Percentiles rank a stretch among this genome's conserved stretches.
Conservation (phyloP, 2,329 filamentous ascomycete species). For the Tolypocladium tundrense region DNA sequence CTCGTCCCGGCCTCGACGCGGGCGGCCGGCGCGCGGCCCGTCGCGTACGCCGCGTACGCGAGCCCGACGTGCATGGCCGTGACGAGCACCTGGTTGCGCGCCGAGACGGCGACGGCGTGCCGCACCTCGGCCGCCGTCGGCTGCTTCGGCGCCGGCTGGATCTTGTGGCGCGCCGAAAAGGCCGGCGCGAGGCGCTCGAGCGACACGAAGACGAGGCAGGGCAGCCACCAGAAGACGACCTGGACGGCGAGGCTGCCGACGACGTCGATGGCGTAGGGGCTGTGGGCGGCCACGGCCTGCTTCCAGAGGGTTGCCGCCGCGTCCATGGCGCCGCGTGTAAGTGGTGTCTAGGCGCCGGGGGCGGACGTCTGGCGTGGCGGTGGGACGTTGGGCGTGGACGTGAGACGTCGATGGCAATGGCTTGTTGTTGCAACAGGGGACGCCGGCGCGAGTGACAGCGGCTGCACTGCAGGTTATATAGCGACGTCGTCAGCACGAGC, state of each 20-base stretch:
- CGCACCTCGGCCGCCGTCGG: constrained; percentile 32
- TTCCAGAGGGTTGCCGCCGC: constrained; percentile 8
- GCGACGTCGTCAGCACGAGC: background rate
- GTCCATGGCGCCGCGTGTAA: background rate
- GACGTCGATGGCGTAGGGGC: constrained; percentile 26
- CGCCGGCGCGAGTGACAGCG: background rate
- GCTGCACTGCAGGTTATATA: background rate
- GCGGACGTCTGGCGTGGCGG: no score
- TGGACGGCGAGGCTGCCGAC: constrained; percentile 29
- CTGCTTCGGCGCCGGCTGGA: constrained; percentile 40
- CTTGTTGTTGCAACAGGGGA: background rate
- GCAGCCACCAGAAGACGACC: constrained; percentile 35
- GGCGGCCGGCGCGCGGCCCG: constrained; percentile 20
- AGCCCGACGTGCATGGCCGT: constrained; percentile 18
- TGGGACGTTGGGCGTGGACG: background rate
- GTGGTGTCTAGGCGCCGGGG: background rate
- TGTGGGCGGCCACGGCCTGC: constrained; percentile 12
- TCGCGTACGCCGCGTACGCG: constrained; percentile 5
- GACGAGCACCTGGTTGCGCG: constrained; percentile 36
- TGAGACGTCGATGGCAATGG: background rate
- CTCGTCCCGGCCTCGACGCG: constrained; percentile 18
- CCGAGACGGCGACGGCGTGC: constrained; percentile 31
- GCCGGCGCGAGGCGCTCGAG: constrained; percentile 32
- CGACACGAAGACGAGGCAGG: constrained; percentile 28
- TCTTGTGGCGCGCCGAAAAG: constrained; percentile 41